Evolutionary conservation across 116 monocot genomes (phyloP).

Genomic region (Trichopus zeylanicus): DNA sequence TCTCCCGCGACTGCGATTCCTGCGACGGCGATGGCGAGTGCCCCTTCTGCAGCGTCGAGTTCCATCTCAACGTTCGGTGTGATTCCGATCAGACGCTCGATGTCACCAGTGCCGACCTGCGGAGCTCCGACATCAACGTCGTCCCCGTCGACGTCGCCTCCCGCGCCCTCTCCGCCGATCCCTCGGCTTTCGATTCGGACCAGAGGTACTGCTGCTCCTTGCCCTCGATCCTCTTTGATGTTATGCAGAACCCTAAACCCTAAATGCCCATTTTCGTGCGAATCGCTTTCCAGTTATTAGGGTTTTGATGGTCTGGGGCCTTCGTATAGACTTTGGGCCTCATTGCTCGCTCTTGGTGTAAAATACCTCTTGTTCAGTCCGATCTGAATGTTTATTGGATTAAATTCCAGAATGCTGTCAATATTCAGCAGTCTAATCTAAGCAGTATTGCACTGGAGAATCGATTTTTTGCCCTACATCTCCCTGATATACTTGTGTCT

Average conservation of each 20-base stretch:
- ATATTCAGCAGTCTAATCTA: too few relatives aligned
- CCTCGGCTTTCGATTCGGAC: slow-evolving; percentile 26
- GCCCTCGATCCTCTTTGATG: neutral
- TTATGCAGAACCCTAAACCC: neutral
- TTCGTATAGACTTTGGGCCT: too few relatives aligned
- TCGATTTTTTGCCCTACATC: too few relatives aligned
- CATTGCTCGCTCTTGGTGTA: too few relatives aligned
- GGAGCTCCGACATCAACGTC: slow-evolving; percentile 39
- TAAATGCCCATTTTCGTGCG: too few relatives aligned
- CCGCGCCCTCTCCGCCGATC: slow-evolving; percentile 22
- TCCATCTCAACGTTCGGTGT: slow-evolving; percentile 71
- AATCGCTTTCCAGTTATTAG: too few relatives aligned
- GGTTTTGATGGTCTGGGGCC: too few relatives aligned
- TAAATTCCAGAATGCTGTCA: too few relatives aligned
- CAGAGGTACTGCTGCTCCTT: slow-evolving; percentile 25
- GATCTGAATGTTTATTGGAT: too few relatives aligned
- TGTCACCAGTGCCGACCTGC: slow-evolving; percentile 76
- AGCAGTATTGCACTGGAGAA: too few relatives aligned
- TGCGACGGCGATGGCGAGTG: slow-evolving; percentile 97
- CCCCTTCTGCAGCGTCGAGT: slow-evolving; percentile 87
- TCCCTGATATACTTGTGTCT: too few relatives aligned
- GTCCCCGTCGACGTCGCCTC: slow-evolving; percentile 57
- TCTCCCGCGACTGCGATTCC: slow-evolving; percentile 93
- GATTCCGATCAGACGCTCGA: slow-evolving; percentile 87
- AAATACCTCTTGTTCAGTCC: too few relatives aligned